Percentiles rank a stretch among this genome's conserved stretches.
These are phyloP conservation scores for Cladophialophora carrionii DNA, from an alignment of 2,329 filamentous ascomycete species.

Conservation along the genomic window DNA sequence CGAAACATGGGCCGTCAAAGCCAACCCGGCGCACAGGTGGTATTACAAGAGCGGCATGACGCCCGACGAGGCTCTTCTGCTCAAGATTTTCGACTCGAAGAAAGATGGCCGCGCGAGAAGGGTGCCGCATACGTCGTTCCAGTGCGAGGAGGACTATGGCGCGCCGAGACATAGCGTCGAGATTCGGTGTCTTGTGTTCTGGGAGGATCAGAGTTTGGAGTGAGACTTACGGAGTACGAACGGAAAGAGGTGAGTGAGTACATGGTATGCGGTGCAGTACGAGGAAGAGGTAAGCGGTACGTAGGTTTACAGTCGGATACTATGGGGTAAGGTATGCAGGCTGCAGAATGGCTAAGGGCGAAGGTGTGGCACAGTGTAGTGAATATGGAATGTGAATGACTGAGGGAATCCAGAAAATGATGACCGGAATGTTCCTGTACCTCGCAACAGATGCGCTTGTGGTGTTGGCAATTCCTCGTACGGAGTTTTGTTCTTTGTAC, in stretches of 20 bases:
- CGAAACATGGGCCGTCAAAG: slow-evolving; percentile 52
- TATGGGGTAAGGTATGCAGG: no score
- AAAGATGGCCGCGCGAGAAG: slow-evolving; percentile 55
- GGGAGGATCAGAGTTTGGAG: slow-evolving; percentile 22
- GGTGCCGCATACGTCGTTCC: slow-evolving; percentile 60
- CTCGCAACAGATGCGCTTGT: no score
- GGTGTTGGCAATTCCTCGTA: no score
- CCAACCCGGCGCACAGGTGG: slow-evolving; percentile 53
- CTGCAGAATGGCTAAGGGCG: no score
- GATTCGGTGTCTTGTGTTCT: slow-evolving; percentile 47
- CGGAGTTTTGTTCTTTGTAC: no score
- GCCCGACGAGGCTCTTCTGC: slow-evolving; percentile 59
- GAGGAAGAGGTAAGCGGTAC: no score
- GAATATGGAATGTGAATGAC: no score
- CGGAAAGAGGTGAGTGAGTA: neutral
- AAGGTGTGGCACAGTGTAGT: no score
- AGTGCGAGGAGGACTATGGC: slow-evolving; percentile 49
- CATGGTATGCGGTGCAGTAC: no score
- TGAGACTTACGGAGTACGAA: neutral
- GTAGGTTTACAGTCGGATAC: no score
- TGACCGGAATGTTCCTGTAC: no score
- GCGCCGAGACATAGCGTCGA: slow-evolving; percentile 60
- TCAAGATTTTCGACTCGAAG: slow-evolving; percentile 65
- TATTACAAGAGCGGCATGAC: slow-evolving; percentile 56
- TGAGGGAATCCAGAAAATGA: no score